Evolutionary conservation across 164 flowering plant species (phyloP).

Genomic region (Amborella trichopoda): DNA sequence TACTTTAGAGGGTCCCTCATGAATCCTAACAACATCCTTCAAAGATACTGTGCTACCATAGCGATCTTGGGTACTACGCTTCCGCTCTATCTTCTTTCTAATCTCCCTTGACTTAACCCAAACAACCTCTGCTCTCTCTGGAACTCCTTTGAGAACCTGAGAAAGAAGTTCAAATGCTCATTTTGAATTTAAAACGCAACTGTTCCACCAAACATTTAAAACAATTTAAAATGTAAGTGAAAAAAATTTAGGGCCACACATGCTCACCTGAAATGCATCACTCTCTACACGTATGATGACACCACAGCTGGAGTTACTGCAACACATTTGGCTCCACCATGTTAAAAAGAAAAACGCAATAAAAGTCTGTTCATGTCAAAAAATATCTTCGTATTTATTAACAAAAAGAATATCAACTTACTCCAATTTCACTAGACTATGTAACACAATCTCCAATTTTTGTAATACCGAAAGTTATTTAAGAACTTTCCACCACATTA

Average conservation of each 20-base stretch:
- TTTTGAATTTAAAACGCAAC: no score
- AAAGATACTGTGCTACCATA: constrained; percentile 47
- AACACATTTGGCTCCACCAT: constrained; percentile 1
- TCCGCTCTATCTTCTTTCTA: constrained; percentile 71
- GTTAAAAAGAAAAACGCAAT: background rate
- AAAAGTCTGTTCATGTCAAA: no score
- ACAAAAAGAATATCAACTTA: constrained; percentile 20
- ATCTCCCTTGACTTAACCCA: constrained; percentile 84
- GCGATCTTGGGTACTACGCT: constrained; percentile 53
- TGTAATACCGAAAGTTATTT: constrained; percentile 83
- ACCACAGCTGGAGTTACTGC: constrained; percentile 84
- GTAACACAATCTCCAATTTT: constrained; percentile 90
- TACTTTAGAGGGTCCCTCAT: constrained; percentile 88
- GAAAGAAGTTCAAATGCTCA: no score
- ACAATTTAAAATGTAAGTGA: no score
- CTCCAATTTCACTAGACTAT: constrained; percentile 90
- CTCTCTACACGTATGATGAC: constrained; percentile 93
- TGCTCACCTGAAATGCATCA: constrained; percentile 99
- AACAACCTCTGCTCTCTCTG: constrained; percentile 84
- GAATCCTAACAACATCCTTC: constrained; percentile 79
- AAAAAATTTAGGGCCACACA: no score
- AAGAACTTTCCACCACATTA: constrained; percentile 95
- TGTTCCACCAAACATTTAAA: no score
- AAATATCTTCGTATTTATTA: no score
- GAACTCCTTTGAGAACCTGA: constrained; percentile 88